Conservation (phyloP, 2,329 filamentous ascomycete genomes). For the Zasmidium angulare region DNA sequence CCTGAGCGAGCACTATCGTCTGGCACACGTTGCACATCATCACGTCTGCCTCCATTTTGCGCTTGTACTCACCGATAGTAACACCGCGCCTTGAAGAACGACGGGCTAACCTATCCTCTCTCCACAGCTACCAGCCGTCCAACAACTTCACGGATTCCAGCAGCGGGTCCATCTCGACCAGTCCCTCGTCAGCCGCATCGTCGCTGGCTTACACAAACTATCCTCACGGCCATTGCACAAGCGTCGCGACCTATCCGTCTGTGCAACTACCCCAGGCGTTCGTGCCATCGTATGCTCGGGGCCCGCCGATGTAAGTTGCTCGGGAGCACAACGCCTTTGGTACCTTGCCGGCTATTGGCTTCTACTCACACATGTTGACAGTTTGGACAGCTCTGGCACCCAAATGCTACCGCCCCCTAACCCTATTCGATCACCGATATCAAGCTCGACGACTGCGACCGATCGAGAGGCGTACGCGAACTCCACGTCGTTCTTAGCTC, state of each 20-base stretch:
- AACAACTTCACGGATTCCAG: slow-evolving; percentile 57
- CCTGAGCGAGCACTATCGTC: slow-evolving; percentile 12
- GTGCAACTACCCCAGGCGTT: slow-evolving; percentile 39
- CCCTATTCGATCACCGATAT: slow-evolving; percentile 27
- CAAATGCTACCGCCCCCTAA: slow-evolving; percentile 30
- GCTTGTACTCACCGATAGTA: slow-evolving; percentile 11
- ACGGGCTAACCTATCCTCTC: slow-evolving; percentile 16
- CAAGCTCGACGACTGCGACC: slow-evolving; percentile 27
- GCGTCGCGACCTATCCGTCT: slow-evolving; percentile 34
- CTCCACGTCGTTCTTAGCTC: slow-evolving; percentile 28
- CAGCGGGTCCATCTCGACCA: slow-evolving; percentile 55
- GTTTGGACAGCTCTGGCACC: slow-evolving; percentile 29
- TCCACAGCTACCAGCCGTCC: slow-evolving; percentile 51
- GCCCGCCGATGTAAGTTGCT: slow-evolving; percentile 47
- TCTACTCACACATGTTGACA: slow-evolving; percentile 30
- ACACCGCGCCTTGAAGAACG: slow-evolving; percentile 8
- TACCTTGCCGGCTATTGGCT: slow-evolving; percentile 15
- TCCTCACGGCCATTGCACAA: slow-evolving; percentile 38
- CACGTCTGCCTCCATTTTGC: slow-evolving; percentile 10
- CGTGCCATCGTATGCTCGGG: slow-evolving; percentile 40
- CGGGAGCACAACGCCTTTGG: slow-evolving; percentile 19
- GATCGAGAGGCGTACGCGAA: slow-evolving; percentile 31
- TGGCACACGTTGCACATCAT: slow-evolving; percentile 25
- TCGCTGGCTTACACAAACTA: slow-evolving; percentile 45
- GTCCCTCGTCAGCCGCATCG: slow-evolving; percentile 52